phyloP scores from a whole-genome alignment of 352 stramenopile genomes.

The Globisporangium alternatum region DNA sequence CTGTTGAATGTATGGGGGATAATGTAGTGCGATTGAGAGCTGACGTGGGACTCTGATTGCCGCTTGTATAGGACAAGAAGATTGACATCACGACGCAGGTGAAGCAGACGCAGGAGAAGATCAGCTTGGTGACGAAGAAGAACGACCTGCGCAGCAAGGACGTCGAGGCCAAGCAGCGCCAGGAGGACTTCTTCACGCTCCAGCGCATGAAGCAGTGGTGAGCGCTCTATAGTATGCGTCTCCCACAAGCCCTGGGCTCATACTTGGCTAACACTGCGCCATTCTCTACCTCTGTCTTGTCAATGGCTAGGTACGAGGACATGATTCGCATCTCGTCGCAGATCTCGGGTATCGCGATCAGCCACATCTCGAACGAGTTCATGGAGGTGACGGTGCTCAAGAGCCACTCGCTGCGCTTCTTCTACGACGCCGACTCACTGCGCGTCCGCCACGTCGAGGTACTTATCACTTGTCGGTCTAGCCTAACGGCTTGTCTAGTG shows the following conservation, averaged over 20 bases:
- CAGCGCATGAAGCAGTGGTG: constrained; percentile 79
- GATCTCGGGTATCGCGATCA: constrained; percentile 56
- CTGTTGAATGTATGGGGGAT: neutral
- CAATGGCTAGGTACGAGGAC: constrained; percentile 50
- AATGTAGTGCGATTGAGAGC: neutral
- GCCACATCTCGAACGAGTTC: constrained; percentile 49
- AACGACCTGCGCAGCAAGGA: constrained; percentile 71
- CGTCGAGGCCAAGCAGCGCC: constrained; percentile 64
- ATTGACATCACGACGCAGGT: constrained; percentile 70
- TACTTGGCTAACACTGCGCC: too few species aligned
- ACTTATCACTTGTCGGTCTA: constrained; percentile 1
- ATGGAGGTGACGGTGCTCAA: constrained; percentile 58
- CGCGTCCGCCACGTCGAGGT: constrained; percentile 61
- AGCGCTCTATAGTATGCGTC: neutral
- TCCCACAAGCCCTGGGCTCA: too few species aligned
- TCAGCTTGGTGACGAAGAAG: constrained; percentile 54
- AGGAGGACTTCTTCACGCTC: constrained; percentile 66
- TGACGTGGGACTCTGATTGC: neutral
- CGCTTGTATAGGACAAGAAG: constrained; percentile 48
- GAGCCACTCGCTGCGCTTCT: constrained; percentile 50
- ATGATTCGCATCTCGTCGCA: constrained; percentile 52
- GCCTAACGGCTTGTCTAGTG: constrained; percentile 3
- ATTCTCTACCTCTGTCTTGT: too few species aligned
- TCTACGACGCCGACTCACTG: constrained; percentile 55
- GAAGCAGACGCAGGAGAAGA: constrained; percentile 56